Percentiles rank a stretch among this genome's conserved stretches.
Conservation (phyloP, 805 yeast genomes). For the Zygoascus biomembranicola region DNA sequence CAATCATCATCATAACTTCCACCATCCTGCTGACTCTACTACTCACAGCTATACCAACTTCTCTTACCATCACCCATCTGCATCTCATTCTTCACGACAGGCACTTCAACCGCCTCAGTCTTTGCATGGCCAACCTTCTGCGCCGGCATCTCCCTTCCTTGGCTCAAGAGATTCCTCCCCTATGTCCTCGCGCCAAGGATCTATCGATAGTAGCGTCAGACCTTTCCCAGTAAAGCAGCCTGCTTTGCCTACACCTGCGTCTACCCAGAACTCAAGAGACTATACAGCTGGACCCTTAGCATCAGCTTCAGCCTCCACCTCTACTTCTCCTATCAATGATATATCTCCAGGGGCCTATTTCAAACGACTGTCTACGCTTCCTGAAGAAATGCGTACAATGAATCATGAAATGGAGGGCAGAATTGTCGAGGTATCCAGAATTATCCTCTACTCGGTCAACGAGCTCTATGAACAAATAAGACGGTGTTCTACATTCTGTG, state of each 20-base stretch:
- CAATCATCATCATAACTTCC: background rate
- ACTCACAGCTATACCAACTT: background rate
- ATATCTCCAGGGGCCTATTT: conserved; percentile 41
- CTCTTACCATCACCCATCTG: background rate
- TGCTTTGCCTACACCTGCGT: background rate
- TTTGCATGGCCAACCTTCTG: background rate
- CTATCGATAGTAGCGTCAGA: background rate
- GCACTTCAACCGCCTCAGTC: background rate
- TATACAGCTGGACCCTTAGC: background rate
- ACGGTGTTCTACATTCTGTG: conserved; percentile 15
- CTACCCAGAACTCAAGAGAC: background rate
- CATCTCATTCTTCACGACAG: background rate
- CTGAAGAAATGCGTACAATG: conserved; percentile 34
- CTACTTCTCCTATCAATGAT: conserved; percentile 12
- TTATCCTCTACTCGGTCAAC: conserved; percentile 51
- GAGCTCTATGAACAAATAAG: conserved; percentile 40
- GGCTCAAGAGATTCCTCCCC: background rate
- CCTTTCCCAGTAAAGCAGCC: background rate
- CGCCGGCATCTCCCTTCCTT: conserved; percentile 1
- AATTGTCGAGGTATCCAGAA: conserved; percentile 44
- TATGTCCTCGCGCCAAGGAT: background rate
- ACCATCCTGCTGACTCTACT: background rate
- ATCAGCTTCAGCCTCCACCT: conserved; percentile 1
- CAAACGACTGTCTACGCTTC: conserved; percentile 40
- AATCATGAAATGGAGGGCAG: conserved; percentile 11